Conservation (phyloP, 345 rosid genomes). For the Eucalyptus marginata region DNA sequence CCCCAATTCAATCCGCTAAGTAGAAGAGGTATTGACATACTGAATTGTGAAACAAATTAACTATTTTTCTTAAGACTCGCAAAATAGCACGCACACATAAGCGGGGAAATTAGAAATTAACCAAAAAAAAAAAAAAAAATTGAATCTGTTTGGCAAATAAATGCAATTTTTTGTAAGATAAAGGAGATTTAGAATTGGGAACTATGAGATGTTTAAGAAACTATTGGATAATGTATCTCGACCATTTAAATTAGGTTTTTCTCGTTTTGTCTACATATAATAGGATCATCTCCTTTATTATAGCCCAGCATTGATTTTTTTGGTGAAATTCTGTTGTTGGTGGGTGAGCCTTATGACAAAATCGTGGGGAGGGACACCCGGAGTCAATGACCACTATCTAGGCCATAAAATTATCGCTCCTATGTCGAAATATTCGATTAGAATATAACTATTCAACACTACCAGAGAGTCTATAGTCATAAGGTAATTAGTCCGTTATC, state of each 20-base stretch:
- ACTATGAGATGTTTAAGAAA: not conserved
- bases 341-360: not conserved
- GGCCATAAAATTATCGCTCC: not conserved
- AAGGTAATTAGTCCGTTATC: not conserved
- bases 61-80: not conserved
- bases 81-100: not conserved
- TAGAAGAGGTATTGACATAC: not conserved
- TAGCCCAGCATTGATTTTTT: too few relatives aligned
- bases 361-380: not conserved
- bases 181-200: not conserved
- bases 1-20: not conserved
- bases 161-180: not conserved
- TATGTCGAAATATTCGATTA: not conserved
- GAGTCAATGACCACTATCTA: not conserved
- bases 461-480: not conserved
- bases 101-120: not conserved
- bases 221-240: not conserved
- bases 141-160: not conserved
- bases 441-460: not conserved
- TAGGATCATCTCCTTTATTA: too few relatives aligned
- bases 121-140: too few relatives aligned
- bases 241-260: not conserved
- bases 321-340: not conserved
- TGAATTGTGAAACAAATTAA: not conserved
- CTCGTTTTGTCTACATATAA: not conserved